These are phyloP conservation scores for Emergomyces africanus DNA, from an alignment of 2,329 filamentous ascomycete species.

Conservation along the genomic window DNA sequence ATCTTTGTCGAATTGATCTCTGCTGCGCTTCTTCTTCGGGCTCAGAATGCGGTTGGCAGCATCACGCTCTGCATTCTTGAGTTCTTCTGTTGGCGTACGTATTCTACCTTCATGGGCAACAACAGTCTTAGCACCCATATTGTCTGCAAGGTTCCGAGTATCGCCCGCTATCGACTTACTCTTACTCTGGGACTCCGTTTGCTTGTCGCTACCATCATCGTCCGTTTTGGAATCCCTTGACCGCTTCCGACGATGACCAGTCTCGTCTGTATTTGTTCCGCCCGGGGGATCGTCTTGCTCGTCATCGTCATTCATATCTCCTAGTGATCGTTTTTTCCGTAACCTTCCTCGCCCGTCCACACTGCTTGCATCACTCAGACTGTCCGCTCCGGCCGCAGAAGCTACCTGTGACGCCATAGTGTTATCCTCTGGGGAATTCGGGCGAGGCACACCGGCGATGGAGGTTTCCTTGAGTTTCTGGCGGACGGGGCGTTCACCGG, in stretches of 20 bases:
- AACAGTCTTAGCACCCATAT: not conserved
- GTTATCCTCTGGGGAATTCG: slow-evolving; percentile 11
- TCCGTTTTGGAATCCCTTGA: slow-evolving; percentile 18
- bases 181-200: not conserved
- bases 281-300: slow-evolving; percentile 4
- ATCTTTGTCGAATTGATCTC: slow-evolving; percentile 30
- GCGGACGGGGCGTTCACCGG: slow-evolving; percentile 44
- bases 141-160: not conserved
- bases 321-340: slow-evolving; percentile 31
- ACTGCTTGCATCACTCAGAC: slow-evolving; percentile 14
- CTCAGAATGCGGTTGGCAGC: slow-evolving; percentile 16
- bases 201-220: slow-evolving; percentile 5
- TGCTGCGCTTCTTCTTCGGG: slow-evolving; percentile 33
- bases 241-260: slow-evolving; percentile 21
- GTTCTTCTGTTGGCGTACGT: slow-evolving; percentile 8
- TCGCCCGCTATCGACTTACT: not conserved
- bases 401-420: slow-evolving; percentile 6
- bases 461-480: slow-evolving; percentile 50
- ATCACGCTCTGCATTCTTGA: slow-evolving; percentile 10
- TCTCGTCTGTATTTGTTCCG: slow-evolving; percentile 11
- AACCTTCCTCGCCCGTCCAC: slow-evolving; percentile 23
- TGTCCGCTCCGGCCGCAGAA: slow-evolving; percentile 5
- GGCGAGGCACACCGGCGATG: slow-evolving; percentile 32
- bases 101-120: slow-evolving; percentile 2
- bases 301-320: slow-evolving; percentile 27